Evolutionary conservation across 192 early-diverging fungal species (phyloP), one percentile per base, ranked within the genome.

Genomic region (Umbelopsis sp.): DNA sequence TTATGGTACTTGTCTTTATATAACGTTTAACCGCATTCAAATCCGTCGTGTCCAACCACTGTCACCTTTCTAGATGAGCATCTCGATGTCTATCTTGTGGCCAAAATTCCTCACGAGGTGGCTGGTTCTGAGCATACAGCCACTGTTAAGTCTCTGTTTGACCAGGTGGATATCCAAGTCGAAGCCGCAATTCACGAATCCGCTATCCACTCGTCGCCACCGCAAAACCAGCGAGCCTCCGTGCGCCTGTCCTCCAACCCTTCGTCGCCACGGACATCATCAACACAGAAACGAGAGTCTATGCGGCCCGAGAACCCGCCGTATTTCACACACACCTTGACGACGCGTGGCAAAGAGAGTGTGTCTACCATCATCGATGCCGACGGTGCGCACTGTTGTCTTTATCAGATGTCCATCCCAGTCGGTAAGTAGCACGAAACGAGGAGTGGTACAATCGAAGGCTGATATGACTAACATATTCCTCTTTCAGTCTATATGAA

Each of bases 101-200:
- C 52, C 9, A 46, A 35, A 20, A 51, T 78, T 22, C 73, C 77
- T 8, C 33, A 67, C 1, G 50, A 49, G 16, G 49, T 73, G 6
- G 35, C 71, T 64, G 70, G 79, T 45, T 46, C 78, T 50, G 64
- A 78, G 58, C 49, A 80, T 48, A 16, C 46, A 11, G 46, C 73
- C 49, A 20, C 76, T 6, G 81, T 78, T 3, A 67, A 73, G 9
- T 68, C 73, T 10, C 82, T 87, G 69, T 87, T 81, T 46, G 64
- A 80, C 11, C 77, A 82, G 33, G 71, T 87, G 8, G 86, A 87
- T 64, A 81, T 87, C 23, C 79, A 82, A 58, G 77, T 85, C 20
- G 86, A 87, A 47, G 86, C 86, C 5, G 78, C 84, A 12, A 74
- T 85, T 73, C 72, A 74, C 1, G 86, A 87, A 41, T 52, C 70